These are phyloP conservation scores for Avicennia marina DNA, from an alignment of 257 asterid species.

Conservation along the genomic window DNA sequence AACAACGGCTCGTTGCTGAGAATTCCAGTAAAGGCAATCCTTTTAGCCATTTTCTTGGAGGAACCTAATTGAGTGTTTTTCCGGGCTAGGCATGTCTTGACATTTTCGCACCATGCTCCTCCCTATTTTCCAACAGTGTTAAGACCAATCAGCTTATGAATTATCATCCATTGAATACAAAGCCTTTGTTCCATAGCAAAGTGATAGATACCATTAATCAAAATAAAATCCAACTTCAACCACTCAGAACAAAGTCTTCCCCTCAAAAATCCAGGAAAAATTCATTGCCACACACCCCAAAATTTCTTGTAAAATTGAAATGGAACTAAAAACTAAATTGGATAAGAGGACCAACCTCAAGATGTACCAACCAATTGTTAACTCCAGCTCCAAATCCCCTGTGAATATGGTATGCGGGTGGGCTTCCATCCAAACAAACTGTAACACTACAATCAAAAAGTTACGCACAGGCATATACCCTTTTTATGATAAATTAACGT, in stretches of 20 bases:
- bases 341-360: slow-evolving; percentile 34
- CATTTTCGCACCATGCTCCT: slow-evolving; percentile 93
- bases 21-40: slow-evolving; percentile 62
- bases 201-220: no score
- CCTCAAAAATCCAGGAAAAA: neutral
- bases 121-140: slow-evolving; percentile 42
- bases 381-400: slow-evolving; percentile 49
- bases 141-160: neutral
- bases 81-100: slow-evolving; percentile 46
- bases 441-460: neutral
- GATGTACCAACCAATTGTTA: slow-evolving; percentile 46
- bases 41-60: slow-evolving; percentile 57
- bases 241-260: no score
- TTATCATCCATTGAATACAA: neutral
- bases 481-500: no score
- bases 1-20: slow-evolving; percentile 52
- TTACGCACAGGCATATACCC: no score
- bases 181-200: neutral
- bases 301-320: no score
- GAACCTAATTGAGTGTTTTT: slow-evolving; percentile 55
- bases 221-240: no score
- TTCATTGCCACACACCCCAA: no score
- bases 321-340: neutral
- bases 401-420: slow-evolving; percentile 52
- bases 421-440: slow-evolving; percentile 63